Evolutionary conservation across 2,329 filamentous ascomycete genomes (phyloP), one percentile per base, ranked within the genome.

Genomic region (Fusarium clavum): DNA sequence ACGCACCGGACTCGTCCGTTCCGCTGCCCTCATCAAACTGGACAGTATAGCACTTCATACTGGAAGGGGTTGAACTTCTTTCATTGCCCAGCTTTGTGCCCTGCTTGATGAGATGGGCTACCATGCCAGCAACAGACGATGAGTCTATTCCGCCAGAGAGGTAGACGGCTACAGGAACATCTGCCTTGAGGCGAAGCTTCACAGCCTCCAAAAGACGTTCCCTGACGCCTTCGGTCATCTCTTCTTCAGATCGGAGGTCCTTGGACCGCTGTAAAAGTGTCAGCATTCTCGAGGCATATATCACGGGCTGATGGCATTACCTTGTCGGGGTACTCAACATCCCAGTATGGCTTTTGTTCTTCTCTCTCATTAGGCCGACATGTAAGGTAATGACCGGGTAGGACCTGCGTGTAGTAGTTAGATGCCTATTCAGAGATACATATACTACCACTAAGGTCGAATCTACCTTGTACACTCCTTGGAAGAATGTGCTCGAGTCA

Each of bases 271-370:
- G 13, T 3, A 3, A 14, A 6, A 16, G 14, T 34, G 14, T 34
- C 4, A 34, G 16, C 16, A 9, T 14, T 32, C 30, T 32, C 14
- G 14, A 32, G 14, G 30, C 14, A 32, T 32, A 32, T 32, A 8
- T 16, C 30, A 16, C 20, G 14, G 30, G 14, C 16, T 32, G 14
- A 14, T 32, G 13, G 8, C 2, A 5, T 52, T 27, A 57, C 56
- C n/a, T 58, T 58, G n/a, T 58, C 47, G 4, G 56, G 56, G 13
- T 58, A 58, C 27, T 58, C 47, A 8, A 58, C 8, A 22, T 58
- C 56, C 56, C 47, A 58, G 27, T 58, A 58, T 7, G 29, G 47
- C 22, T 58, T 44, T 14, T 58, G 47, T 11, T 53, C 47, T 20
- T 44, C 46, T 8, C 13, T 34, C 4, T 53, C 47, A 34, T 58